These are phyloP conservation scores for Aspergillus novoparasiticus DNA, from an alignment of 2,329 filamentous ascomycete species.

Conservation along the genomic window DNA sequence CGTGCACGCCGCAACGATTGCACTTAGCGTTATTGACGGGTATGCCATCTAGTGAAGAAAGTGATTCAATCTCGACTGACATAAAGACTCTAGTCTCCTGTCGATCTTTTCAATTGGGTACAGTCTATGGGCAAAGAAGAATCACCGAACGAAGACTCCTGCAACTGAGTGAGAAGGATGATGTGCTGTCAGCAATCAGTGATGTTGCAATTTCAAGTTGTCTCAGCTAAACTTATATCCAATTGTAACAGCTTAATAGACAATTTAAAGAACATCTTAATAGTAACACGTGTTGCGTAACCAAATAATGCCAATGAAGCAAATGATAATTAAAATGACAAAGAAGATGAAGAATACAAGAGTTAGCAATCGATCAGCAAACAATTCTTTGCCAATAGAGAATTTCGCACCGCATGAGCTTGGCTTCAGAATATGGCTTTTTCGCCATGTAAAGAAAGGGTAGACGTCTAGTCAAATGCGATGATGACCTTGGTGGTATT, in stretches of 20 bases:
- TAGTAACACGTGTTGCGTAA: no score
- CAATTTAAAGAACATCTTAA: no score
- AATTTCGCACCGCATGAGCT: no score
- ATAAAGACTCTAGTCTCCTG: neutral
- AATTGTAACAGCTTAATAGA: neutral
- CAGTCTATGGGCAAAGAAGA: neutral
- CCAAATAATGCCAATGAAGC: no score
- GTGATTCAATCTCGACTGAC: neutral
- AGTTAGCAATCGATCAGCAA: no score
- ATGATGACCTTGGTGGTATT: neutral
- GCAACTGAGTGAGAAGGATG: neutral
- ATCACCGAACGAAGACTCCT: neutral
- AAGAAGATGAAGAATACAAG: no score
- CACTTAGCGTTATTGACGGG: conserved; percentile 4
- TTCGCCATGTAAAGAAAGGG: neutral
- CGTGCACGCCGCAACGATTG: neutral
- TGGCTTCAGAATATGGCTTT: no score
- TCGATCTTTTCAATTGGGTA: neutral
- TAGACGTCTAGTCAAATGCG: neutral
- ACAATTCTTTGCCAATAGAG: no score
- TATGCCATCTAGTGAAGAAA: neutral
- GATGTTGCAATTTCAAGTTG: no score
- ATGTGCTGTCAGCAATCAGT: neutral
- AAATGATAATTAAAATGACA: no score
- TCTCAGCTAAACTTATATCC: no score